These are phyloP conservation scores for Amaranthus palmeri DNA, from an alignment of 148 eudicot genomes.

Conservation along the genomic window DNA sequence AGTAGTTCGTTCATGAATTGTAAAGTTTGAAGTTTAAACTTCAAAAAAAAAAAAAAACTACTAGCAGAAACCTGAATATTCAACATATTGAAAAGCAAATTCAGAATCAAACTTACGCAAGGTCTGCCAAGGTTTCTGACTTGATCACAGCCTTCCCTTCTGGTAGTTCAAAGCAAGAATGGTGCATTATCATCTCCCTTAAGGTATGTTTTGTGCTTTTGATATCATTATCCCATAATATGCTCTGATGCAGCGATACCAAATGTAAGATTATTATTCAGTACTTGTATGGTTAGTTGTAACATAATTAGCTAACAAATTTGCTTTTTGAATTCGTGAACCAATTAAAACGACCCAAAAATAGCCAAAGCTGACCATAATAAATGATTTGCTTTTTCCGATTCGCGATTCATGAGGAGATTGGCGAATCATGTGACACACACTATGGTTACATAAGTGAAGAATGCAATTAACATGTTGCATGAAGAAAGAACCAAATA, in stretches of 20 bases:
- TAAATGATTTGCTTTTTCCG: too few species aligned
- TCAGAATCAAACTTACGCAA: conserved; percentile 53
- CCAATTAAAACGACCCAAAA: too few species aligned
- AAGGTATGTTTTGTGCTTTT: conserved; percentile 77
- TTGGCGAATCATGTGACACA: too few species aligned
- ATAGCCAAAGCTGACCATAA: too few species aligned
- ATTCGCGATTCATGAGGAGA: too few species aligned
- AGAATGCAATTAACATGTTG: too few species aligned
- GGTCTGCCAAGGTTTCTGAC: conserved; percentile 57
- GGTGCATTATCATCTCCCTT: conserved; percentile 84
- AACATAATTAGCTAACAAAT: too few species aligned
- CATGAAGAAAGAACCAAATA: too few species aligned
- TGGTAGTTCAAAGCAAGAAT: conserved; percentile 62
- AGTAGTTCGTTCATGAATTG: background rate
- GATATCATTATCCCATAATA: conserved; percentile 86
- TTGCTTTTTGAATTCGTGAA: too few species aligned
- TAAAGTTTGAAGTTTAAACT: background rate
- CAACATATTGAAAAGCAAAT: background rate
- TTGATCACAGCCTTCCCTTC: conserved; percentile 79
- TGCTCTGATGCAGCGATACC: conserved; percentile 79
- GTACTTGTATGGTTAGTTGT: too few species aligned
- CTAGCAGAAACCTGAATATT: background rate
- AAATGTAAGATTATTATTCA: background rate
- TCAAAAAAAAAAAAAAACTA: background rate
- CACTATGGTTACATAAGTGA: too few species aligned